phyloP scores from a whole-genome alignment of 306 rosid species.

The Vigna unguiculata region DNA sequence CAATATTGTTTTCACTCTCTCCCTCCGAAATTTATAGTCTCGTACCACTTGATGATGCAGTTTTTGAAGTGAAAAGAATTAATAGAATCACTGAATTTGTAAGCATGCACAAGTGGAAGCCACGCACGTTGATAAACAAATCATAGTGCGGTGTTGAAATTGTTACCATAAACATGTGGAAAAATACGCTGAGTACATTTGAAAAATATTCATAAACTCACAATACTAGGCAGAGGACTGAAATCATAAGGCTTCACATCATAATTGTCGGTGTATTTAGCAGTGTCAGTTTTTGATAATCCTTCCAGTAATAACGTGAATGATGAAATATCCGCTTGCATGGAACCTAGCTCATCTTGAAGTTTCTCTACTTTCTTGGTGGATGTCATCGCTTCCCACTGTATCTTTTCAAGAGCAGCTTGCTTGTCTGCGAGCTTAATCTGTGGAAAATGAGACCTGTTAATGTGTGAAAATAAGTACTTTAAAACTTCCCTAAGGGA shows the following conservation, averaged over 20 bases:
- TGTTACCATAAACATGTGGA: constrained; percentile 34
- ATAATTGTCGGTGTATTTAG: constrained; percentile 44
- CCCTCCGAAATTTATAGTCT: background rate
- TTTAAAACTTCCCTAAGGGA: background rate
- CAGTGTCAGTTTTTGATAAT: constrained; percentile 61
- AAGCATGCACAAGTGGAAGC: constrained; percentile 24
- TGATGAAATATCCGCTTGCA: constrained; percentile 54
- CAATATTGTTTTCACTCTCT: too few relatives aligned
- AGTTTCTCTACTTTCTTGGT: constrained; percentile 59
- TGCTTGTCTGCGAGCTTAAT: constrained; percentile 97
- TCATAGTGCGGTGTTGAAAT: constrained; percentile 48
- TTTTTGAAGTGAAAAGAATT: background rate
- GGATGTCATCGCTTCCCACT: constrained; percentile 87
- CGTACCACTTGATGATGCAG: constrained; percentile 8
- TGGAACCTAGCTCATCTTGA: constrained; percentile 49
- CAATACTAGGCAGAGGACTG: constrained; percentile 41
- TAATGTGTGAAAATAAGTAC: constrained; percentile 8
- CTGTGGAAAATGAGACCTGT: constrained; percentile 49
- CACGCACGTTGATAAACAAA: background rate
- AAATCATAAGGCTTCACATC: constrained; percentile 48
- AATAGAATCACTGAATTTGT: constrained; percentile 10
- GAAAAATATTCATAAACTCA: constrained; percentile 49
- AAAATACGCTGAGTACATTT: constrained; percentile 9
- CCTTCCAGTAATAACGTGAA: constrained; percentile 64
- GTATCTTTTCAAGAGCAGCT: constrained; percentile 87